Conservation (phyloP, 2,329 filamentous ascomycete species). For the Tolypocladium capitatum region DNA sequence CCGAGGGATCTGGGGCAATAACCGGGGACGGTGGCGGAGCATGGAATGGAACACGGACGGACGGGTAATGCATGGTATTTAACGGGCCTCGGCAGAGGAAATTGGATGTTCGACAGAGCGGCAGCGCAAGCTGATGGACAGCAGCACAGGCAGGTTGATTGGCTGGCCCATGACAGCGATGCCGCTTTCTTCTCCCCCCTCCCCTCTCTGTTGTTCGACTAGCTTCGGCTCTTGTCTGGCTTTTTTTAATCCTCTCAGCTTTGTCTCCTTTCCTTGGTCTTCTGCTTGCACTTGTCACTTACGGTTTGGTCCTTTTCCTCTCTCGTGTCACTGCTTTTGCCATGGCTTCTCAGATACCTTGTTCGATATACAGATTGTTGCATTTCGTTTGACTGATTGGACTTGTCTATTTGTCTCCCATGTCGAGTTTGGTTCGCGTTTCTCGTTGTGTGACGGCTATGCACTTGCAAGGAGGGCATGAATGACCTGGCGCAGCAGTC, state of each 20-base stretch:
- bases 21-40: slow-evolving; percentile 11
- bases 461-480: background rate
- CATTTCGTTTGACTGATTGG: background rate
- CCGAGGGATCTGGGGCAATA: slow-evolving; percentile 13
- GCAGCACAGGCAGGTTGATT: slow-evolving; percentile 25
- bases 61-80: slow-evolving; percentile 11
- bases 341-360: slow-evolving; percentile 40
- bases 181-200: slow-evolving; percentile 16
- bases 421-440: background rate
- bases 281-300: slow-evolving; percentile 12
- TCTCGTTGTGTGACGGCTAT: background rate
- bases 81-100: slow-evolving; percentile 11
- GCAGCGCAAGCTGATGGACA: slow-evolving; percentile 31
- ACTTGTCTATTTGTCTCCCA: background rate
- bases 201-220: slow-evolving; percentile 27
- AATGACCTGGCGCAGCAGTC: background rate
- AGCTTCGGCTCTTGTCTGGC: slow-evolving; percentile 22
- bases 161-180: slow-evolving; percentile 38
- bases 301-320: slow-evolving; percentile 11
- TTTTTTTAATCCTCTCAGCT: slow-evolving; percentile 20
- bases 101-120: slow-evolving; percentile 17
- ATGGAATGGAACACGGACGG: slow-evolving; percentile 12
- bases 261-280: slow-evolving; percentile 4
- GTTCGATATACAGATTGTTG: slow-evolving; percentile 38
- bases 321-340: slow-evolving; percentile 11